These are phyloP conservation scores for Cutaneotrichosporon sp. DNA, from an alignment of 1,284 basidiomycete species.

Conservation along the genomic window DNA sequence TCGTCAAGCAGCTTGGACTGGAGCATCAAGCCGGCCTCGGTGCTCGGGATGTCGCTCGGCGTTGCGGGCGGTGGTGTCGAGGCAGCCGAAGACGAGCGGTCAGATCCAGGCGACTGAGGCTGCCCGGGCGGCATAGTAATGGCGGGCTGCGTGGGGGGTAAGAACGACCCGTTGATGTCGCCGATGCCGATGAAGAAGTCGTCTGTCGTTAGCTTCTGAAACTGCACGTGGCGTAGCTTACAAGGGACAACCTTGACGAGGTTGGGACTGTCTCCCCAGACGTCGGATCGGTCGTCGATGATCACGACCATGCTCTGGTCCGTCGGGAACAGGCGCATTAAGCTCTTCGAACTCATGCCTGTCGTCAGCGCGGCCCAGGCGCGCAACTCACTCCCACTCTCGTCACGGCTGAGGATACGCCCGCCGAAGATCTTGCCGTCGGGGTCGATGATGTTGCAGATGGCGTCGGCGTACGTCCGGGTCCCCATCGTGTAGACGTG, in stretches of 20 bases:
- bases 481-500: constrained; percentile 99
- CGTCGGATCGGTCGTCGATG: constrained; percentile 96
- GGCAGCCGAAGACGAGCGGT: constrained; percentile 3
- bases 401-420: constrained; percentile 87
- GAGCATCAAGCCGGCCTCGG: constrained; percentile 31
- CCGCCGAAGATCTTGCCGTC: constrained; percentile 81
- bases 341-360: constrained; percentile 67
- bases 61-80: constrained; percentile 22
- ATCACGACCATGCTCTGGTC: constrained; percentile 99
- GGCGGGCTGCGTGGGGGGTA: constrained; percentile 51
- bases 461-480: constrained; percentile 91
- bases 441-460: constrained; percentile 91
- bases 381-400: constrained; percentile 71
- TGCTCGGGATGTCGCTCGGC: constrained; percentile 25
- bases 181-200: constrained; percentile 99
- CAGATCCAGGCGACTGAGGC: constrained; percentile 3
- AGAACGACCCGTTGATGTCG: constrained; percentile 93
- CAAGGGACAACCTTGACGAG: constrained; percentile 95
- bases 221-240: too few species aligned
- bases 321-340: constrained; percentile 88
- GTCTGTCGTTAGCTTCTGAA: constrained; percentile 64
- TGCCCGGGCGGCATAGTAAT: constrained; percentile 13
- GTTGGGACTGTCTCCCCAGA: constrained; percentile 91
- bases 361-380: neutral
- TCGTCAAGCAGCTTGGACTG: constrained; percentile 73